These are phyloP conservation scores for Glomus cerebriforme DNA, from an alignment of 192 early-diverging fungal species.

Conservation along the genomic window DNA sequence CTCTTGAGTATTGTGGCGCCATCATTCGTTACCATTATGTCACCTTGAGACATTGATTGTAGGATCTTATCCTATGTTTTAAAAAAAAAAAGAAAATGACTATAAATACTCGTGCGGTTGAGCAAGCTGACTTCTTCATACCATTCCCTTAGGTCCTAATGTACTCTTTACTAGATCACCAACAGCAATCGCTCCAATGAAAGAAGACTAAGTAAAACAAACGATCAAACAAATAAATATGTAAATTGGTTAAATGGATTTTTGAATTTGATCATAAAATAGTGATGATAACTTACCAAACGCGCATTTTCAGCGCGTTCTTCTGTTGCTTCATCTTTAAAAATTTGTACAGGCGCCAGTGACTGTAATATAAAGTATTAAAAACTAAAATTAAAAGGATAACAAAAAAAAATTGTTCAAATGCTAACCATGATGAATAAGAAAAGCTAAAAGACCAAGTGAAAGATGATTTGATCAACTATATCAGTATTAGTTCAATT, in stretches of 20 bases:
- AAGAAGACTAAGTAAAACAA: slow-evolving; percentile 66
- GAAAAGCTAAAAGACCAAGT: too few species aligned
- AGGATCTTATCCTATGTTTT: slow-evolving; percentile 90
- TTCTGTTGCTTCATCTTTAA: slow-evolving; percentile 92
- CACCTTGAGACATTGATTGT: slow-evolving; percentile 84
- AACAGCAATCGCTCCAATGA: slow-evolving; percentile 98
- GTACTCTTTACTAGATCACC: slow-evolving; percentile 98
- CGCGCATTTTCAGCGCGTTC: slow-evolving; percentile 98
- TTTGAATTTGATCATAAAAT: slow-evolving; percentile 4
- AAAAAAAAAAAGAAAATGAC: slow-evolving; percentile 19
- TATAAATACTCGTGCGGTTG: neutral
- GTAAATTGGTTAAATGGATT: too few species aligned
- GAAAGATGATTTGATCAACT: too few species aligned
- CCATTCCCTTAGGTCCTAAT: slow-evolving; percentile 98
- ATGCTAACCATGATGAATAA: too few species aligned
- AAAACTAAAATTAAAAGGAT: too few species aligned
- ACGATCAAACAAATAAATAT: too few species aligned
- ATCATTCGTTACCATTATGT: slow-evolving; percentile 96
- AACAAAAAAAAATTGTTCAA: too few species aligned
- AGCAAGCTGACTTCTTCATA: slow-evolving; percentile 38
- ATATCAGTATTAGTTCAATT: too few species aligned
- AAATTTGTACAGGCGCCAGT: slow-evolving; percentile 86
- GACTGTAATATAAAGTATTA: slow-evolving; percentile 39
- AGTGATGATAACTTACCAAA: slow-evolving; percentile 60
- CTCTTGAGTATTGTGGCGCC: slow-evolving; percentile 99